Conservation (phyloP, 305 asterid genomes). For the Fraxinus floribunda region DNA sequence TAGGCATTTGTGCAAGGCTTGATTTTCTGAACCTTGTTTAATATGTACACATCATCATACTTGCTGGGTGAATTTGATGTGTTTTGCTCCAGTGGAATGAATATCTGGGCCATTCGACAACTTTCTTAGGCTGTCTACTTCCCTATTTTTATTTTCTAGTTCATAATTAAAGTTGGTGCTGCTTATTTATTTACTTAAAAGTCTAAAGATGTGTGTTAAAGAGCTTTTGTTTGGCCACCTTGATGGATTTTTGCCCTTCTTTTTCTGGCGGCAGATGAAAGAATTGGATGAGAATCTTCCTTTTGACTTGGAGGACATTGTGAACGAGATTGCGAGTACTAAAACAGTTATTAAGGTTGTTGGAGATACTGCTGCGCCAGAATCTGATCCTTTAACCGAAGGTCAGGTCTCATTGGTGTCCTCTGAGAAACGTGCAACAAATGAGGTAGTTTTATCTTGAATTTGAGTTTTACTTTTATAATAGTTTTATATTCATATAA, state of each 20-base stretch:
- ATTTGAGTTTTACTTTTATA: slow-evolving; percentile 12
- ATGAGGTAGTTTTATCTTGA: slow-evolving; percentile 41
- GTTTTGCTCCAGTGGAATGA: not conserved
- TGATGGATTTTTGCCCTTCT: slow-evolving; percentile 13
- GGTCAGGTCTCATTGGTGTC: slow-evolving; percentile 28
- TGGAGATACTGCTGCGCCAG: slow-evolving; percentile 32
- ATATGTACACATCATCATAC: not conserved
- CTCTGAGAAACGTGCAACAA: slow-evolving; percentile 30
- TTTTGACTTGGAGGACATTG: slow-evolving; percentile 50
- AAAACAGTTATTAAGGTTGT: slow-evolving; percentile 30
- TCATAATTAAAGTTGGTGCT: not conserved
- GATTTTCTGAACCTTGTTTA: not conserved
- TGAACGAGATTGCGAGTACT: slow-evolving; percentile 36
- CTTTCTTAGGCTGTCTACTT: not conserved
- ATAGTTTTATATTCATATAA: slow-evolving; percentile 3
- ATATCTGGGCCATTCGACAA: not conserved
- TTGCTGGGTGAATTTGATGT: slow-evolving; percentile 19
- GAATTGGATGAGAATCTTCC: slow-evolving; percentile 71
- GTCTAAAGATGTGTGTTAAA: not conserved
- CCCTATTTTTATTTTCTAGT: not conserved
- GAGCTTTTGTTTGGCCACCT: not conserved
- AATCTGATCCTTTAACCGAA: slow-evolving; percentile 37
- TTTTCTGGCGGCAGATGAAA: slow-evolving; percentile 51
- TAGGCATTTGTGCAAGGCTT: slow-evolving; percentile 5
- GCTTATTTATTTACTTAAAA: not conserved